Base-by-base conservation (phyloP, 2,329 filamentous ascomycete species). In the Fusarium sp. region DNA sequence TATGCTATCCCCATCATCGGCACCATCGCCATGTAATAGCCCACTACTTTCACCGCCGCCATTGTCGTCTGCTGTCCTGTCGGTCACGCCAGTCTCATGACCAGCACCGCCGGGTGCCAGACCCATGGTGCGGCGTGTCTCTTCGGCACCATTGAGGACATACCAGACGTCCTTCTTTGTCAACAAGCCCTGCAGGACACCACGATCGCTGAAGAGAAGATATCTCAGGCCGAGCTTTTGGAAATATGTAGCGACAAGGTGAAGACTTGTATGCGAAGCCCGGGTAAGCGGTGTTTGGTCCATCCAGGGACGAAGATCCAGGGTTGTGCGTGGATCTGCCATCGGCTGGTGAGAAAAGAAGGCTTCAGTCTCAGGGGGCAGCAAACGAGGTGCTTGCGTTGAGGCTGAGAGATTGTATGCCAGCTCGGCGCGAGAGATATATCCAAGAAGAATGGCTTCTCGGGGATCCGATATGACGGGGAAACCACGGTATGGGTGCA, bases 101-200 rank as follows among this genome's bases (percentile, higher is more conserved):
- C 77, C 75, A 15, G 58, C 53, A 38, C 64, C 70, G 23, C 52
- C 28, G 15, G 67, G 47, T 19, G 73, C 63, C n/a, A 79, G 43
- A 12, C 78, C 79, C 59, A 78, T 79, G 9, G 81, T 85, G 25
- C 86, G 83, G 32, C 87, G 84, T 61, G 88, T 88, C 80, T 91
- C 89, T 72, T 92, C 91, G 15, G 90, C 91, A 46, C 92, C 94
- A 79, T 97, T 94, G 50, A 98, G 86, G 43, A 98, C 91, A 81
- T 94, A 95, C 94, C 95, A 98, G 38, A 97, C 92, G 83, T 99
- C 96, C 85, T 99, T 99, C 86, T 98, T 98, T 25, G 96, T 99
- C 75, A 98, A 85, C 53, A 99, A 82, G 0, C 96, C 96, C 81
- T 94, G 91, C 43, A 99, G 84, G 56, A 90, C 89, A 25, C 96